A percentile compares a stretch with the other conserved stretches of the same genome.
These are phyloP conservation scores for Leishmania arabica DNA, from an alignment of 208 protist species.

Conservation along the genomic window DNA sequence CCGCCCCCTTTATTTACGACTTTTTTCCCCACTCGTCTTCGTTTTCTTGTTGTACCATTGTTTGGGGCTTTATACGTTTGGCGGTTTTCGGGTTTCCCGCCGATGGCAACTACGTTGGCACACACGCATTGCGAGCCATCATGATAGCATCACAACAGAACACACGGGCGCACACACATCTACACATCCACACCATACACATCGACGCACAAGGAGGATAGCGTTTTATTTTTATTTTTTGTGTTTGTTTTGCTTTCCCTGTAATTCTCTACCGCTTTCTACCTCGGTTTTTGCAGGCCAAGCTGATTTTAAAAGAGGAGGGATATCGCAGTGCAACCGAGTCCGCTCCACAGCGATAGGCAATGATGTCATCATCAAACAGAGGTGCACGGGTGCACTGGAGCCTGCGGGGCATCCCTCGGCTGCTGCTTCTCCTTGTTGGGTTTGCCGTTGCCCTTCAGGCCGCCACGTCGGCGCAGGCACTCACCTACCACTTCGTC, in stretches of 20 bases:
- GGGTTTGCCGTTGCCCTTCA: conserved; percentile 1
- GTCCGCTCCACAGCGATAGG: background rate
- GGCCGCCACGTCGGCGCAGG: conserved; percentile 12
- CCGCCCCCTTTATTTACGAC: background rate
- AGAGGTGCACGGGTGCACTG: background rate
- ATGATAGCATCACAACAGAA: background rate
- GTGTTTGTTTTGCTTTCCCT: background rate
- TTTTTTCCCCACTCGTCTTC: background rate
- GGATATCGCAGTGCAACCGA: background rate
- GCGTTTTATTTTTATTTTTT: background rate
- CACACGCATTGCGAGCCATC: background rate
- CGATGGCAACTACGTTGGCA: background rate
- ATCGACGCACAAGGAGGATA: background rate
- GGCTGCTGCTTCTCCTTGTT: conserved; percentile 6
- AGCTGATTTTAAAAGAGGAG: too few relatives aligned
- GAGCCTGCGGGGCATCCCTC: background rate
- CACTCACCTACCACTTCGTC: conserved; percentile 47
- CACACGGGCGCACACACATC: background rate
- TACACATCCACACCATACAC: background rate
- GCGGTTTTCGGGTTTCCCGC: background rate
- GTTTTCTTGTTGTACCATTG: background rate
- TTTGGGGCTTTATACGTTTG: background rate
- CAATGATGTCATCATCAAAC: background rate
- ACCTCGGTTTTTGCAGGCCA: background rate
- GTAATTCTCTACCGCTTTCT: background rate